Percentiles rank a stretch among this genome's conserved stretches.
phyloP scores from a whole-genome alignment of 169 alveolate genomes.

The Cryptosporidium felis region DNA sequence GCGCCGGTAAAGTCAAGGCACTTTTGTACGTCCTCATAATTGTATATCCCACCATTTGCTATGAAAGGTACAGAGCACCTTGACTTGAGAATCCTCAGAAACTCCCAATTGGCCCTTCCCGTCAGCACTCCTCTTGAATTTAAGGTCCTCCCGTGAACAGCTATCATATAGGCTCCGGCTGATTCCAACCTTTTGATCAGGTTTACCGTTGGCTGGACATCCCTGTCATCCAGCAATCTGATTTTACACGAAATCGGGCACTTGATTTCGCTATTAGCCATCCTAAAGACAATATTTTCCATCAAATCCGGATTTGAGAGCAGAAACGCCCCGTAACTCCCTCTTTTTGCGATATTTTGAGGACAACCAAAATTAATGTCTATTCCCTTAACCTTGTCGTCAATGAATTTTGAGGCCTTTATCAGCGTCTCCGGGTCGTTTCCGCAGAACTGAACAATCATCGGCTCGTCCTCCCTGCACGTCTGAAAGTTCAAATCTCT shows the following conservation, averaged over 20 bases:
- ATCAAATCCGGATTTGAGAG: slow-evolving; percentile 85
- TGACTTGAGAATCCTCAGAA: slow-evolving; percentile 86
- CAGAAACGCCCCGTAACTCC: slow-evolving; percentile 91
- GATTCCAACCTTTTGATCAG: slow-evolving; percentile 87
- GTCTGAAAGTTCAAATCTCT: slow-evolving; percentile 74
- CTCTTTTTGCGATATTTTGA: slow-evolving; percentile 92
- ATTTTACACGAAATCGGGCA: slow-evolving; percentile 91
- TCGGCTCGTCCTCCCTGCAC: slow-evolving; percentile 74
- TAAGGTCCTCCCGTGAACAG: slow-evolving; percentile 87
- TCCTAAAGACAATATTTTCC: slow-evolving; percentile 79
- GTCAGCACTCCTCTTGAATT: slow-evolving; percentile 87
- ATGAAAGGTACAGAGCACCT: slow-evolving; percentile 88
- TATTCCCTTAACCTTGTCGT: slow-evolving; percentile 89
- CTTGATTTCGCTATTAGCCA: slow-evolving; percentile 79
- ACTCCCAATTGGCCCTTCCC: slow-evolving; percentile 92
- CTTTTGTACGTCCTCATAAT: slow-evolving; percentile 84
- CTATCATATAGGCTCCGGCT: slow-evolving; percentile 83
- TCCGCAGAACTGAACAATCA: slow-evolving; percentile 90
- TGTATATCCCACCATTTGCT: slow-evolving; percentile 92
- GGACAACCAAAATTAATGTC: slow-evolving; percentile 93
- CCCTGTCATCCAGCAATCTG: slow-evolving; percentile 83
- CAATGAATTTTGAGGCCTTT: slow-evolving; percentile 85
- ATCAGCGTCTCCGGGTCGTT: slow-evolving; percentile 85
- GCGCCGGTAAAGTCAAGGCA: slow-evolving; percentile 90
- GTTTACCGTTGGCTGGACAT: slow-evolving; percentile 84